A percentile compares a stretch with the other conserved stretches of the same genome.
Conservation (phyloP, 1,284 basidiomycete species). For the Ceratorhiza oryzae-sativae region DNA sequence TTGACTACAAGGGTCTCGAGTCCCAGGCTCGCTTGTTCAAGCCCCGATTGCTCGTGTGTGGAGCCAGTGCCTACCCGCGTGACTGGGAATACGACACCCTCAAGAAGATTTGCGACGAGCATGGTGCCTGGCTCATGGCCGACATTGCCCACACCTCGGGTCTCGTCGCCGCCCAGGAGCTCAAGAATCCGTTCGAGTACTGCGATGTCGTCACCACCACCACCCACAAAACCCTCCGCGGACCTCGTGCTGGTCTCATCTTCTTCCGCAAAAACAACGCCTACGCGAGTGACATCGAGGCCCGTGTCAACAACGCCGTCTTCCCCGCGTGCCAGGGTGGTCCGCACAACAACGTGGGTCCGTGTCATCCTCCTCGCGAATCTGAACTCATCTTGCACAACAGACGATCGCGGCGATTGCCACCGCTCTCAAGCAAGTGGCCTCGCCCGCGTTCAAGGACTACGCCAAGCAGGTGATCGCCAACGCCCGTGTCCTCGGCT, state of each 20-base stretch:
- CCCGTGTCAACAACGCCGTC: slow-evolving; percentile 96
- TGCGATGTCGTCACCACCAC: slow-evolving; percentile 98
- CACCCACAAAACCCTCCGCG: slow-evolving; percentile 99
- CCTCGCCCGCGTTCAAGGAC: slow-evolving; percentile 87
- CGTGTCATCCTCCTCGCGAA: slow-evolving; percentile 16
- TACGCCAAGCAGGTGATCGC: slow-evolving; percentile 96
- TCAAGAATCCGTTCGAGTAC: slow-evolving; percentile 93
- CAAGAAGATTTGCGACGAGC: slow-evolving; percentile 82
- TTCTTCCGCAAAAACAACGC: slow-evolving; percentile 96
- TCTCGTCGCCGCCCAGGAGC: slow-evolving; percentile 91
- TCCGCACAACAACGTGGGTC: slow-evolving; percentile 95
- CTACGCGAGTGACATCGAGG: slow-evolving; percentile 83
- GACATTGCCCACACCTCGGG: slow-evolving; percentile 99
- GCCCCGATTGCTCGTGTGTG: slow-evolving; percentile 95
- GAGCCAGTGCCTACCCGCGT: slow-evolving; percentile 97
- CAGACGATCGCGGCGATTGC: slow-evolving; percentile 96
- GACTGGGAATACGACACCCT: slow-evolving; percentile 95
- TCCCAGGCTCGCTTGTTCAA: slow-evolving; percentile 96
- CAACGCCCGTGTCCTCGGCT: slow-evolving; percentile 82
- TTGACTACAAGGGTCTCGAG: slow-evolving; percentile 88
- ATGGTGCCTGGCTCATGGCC: slow-evolving; percentile 91
- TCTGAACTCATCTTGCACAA: background rate
- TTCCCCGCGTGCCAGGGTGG: slow-evolving; percentile 99
- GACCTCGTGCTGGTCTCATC: slow-evolving; percentile 96
- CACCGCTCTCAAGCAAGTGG: slow-evolving; percentile 92